Evolutionary conservation across 2,329 filamentous ascomycete genomes (phyloP).

Genomic region (Exophiala bonariae): DNA sequence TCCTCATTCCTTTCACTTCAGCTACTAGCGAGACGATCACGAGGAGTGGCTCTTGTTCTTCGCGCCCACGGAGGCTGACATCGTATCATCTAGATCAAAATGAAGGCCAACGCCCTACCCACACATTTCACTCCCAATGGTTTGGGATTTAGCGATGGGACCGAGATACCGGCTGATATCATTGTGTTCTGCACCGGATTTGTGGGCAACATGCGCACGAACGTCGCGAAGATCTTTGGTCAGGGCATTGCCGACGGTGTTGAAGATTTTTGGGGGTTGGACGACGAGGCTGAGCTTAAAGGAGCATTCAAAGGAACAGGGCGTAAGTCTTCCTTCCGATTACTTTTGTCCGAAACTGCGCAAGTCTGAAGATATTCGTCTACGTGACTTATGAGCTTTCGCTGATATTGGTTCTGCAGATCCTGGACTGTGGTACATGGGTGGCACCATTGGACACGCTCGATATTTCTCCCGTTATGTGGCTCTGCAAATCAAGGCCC

Average conservation of each 20-base stretch:
- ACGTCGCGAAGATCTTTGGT: constrained; percentile 42
- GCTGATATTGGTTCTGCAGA: too few species aligned
- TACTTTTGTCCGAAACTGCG: neutral
- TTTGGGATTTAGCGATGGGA: constrained; percentile 46
- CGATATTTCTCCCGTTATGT: constrained; percentile 45
- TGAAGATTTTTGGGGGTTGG: constrained; percentile 47
- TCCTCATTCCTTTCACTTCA: too few species aligned
- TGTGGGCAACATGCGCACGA: constrained; percentile 42
- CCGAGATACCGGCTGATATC: constrained; percentile 44
- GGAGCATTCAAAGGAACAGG: constrained; percentile 40
- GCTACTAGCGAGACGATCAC: too few species aligned
- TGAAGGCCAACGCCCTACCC: constrained; percentile 41
- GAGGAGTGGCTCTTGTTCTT: neutral
- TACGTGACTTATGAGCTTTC: too few species aligned
- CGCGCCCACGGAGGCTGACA: neutral
- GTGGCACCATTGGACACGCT: constrained; percentile 42
- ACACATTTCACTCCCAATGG: constrained; percentile 39
- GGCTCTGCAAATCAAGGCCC: constrained; percentile 48
- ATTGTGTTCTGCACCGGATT: constrained; percentile 51
- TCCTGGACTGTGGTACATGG: constrained; percentile 43
- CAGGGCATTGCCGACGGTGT: constrained; percentile 40
- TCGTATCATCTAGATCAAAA: constrained; percentile 40
- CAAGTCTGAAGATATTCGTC: neutral
- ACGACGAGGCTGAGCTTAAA: constrained; percentile 49
- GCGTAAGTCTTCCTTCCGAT: constrained; percentile 31